Base-by-base conservation (phyloP, 768 basidiomycete genomes). In the Baorangia bicolor region DNA sequence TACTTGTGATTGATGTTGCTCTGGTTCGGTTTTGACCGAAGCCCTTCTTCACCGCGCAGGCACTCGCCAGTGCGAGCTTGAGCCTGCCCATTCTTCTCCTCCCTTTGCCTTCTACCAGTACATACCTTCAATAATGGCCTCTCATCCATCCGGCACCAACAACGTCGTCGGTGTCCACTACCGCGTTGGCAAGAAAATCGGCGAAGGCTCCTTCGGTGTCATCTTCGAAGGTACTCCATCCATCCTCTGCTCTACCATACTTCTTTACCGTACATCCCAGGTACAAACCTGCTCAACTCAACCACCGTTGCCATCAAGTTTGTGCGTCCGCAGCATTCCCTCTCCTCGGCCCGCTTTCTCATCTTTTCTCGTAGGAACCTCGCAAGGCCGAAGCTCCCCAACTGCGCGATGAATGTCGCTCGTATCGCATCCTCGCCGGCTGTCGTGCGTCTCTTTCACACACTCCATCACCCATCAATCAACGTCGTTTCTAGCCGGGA, bases 221-320 rank as follows among this genome's bases (percentile, higher is more conserved):
- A 92, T 92, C 73, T 93, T 89, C 62, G 91, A 92, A 77, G 91
- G 90, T 87, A 55, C n/a, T 64, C 59, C 47, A 34, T 31, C 30
- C 55, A 41, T 62, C 52, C 33, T 38, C 33, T 14, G 1, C 35
- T 5, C 28, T 48, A 10, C 35, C 46, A 1, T 30, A 46, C 40
- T 2, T 37, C 48, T n/a, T 44, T 28, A 47, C 49, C 12, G 3
- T 33, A 37, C 51, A 10, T 49, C 59, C 46, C 68, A 98, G 96
- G 96, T 27, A 96, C 94, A 9, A 99, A 99, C 71, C 80, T 99
- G 31, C 86, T 98, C 77, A 99, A 99, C 80, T 94, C 91, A 4
- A 94, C 96, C 77, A 95, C 94, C 11, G 96, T 98, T 58, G 97
- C 97, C 60, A 98, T 99, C 86, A 99, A 99, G 81, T 99, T 99